phyloP scores from a whole-genome alignment of 2,329 filamentous ascomycete species.

The Didymella segeticola region DNA sequence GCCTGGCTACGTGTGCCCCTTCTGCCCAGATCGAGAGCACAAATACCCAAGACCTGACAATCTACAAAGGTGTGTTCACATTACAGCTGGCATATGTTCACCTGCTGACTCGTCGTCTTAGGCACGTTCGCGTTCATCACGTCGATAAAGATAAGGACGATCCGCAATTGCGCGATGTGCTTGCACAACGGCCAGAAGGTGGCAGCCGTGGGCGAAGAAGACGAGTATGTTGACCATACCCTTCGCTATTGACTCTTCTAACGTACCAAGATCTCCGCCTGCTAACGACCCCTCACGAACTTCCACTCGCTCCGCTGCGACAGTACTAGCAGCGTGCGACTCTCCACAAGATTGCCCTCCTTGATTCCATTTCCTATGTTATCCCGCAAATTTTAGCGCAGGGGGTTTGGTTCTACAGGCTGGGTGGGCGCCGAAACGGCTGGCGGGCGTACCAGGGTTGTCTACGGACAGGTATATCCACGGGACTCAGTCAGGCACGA shows the following conservation, averaged over 20 bases:
- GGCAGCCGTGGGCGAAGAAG: conserved; percentile 80
- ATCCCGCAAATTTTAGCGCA: conserved; percentile 13
- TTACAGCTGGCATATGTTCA: not conserved
- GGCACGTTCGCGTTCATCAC: conserved; percentile 93
- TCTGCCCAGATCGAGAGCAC: conserved; percentile 92
- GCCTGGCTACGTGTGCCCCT: conserved; percentile 94
- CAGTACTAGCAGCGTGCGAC: not conserved
- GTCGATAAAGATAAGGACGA: conserved; percentile 90
- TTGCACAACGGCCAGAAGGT: conserved; percentile 84
- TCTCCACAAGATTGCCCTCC: not conserved
- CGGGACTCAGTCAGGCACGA: not conserved
- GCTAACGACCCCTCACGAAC: not conserved
- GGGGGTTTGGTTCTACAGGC: conserved; percentile 2
- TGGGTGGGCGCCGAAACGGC: conserved; percentile 1
- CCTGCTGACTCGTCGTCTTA: conserved; percentile 45
- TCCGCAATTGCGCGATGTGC: conserved; percentile 77
- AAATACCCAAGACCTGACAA: conserved; percentile 96
- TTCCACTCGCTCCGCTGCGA: not conserved
- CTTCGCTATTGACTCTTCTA: not conserved
- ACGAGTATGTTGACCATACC: conserved; percentile 53
- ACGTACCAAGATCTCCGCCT: conserved; percentile 9
- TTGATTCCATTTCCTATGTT: not conserved
- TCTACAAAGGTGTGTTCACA: conserved; percentile 77
- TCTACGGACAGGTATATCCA: conserved; percentile 4
- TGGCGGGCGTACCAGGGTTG: conserved; percentile 10